Evolutionary conservation across 2,329 filamentous ascomycete species (phyloP), one percentile per base, ranked within the genome.

Genomic region (Madurella fahalii): DNA sequence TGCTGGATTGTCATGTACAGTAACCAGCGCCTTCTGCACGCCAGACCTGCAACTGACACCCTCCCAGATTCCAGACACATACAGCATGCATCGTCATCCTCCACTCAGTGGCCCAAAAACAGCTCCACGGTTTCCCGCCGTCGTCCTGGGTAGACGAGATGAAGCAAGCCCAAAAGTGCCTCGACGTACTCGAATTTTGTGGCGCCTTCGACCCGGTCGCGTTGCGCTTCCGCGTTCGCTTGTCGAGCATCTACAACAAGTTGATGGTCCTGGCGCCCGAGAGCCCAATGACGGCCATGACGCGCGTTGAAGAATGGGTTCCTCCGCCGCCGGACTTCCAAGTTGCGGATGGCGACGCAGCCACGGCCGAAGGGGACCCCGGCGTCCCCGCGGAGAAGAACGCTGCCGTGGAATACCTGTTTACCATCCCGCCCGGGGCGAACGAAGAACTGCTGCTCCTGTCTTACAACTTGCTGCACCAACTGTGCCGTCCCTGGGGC

Each of bases 1-100:
- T 66, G 63, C 34, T 70, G 67, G 65, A 54, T 69, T 7, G 62
- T 68, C 12, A 67, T 69, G 68, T 69, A 59, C 52, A 65, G 47
- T n/a, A 25, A 5, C 17, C 17, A 8, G 9, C n/a, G 2, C 18
- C 2, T 12, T 12, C 9, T 20, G 7, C 7, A 7, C 1, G 7
- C 17, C 32, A 32, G 12, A 40, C 17, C 11, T 40, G 1, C 41
- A 9, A 16, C 12, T 32, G 4, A 15, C 7, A 15, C 4, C 17
- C 8, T 9, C 3, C 1, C 18, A 70, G 67, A 15, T 64, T 67
- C 20, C 67, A 70, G 61, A 50, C 67, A 1, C 67, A 69, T 42
- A 64, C 67, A 0, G 59, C 66, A 0, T 66, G 65, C 49, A 57
- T 66, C 11, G 61, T 68, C 2, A 58, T 71, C 11, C 60, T 71